Evolutionary conservation across 306 rosid genomes (phyloP), one percentile per base, ranked within the genome.

Genomic region (Datisca glomerata): DNA sequence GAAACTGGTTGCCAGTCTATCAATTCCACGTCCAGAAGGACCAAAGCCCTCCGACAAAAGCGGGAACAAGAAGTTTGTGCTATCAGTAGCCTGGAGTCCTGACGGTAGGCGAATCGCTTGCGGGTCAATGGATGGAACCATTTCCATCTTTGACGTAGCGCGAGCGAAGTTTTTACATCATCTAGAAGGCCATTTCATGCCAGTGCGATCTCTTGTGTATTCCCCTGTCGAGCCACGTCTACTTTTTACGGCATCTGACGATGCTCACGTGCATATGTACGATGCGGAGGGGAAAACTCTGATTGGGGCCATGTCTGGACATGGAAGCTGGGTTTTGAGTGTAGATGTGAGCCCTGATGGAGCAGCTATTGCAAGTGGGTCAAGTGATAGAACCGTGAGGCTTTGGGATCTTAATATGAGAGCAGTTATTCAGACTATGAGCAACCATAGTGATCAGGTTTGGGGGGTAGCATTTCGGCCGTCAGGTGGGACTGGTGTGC

Each of bases 381-480:
- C 95, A 7, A 89, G 98, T 17, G 98, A 89, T 49, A 63, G 80
- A 68, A 84, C 95, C 5, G 91, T 89, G 37, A 69, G 91, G 79
- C 79, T 89, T 1, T 89, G 95, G 98, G 98, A 84, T 65, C 70
- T 89, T 48, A 50, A 46, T 45, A 83, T 70, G 95, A 72, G 93
- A 58, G 83, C 78, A 0, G 75, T 94, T 21, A 93, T 89, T 37
- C 95, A 89, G 72, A 89, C 97, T 13, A 89, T 83, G 93, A 78
- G 81, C 68, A 89, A 80, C 71, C 97, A 89, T 39, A 45, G 71
- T 3, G 97, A 89, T 58, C 97, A 83, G 71, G 97, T 89, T 4
- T 89, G 97, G 97, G 91, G 75, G 18, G 95, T 89, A 63, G 69
- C 97, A 14, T 89, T 89, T 60, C 78, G 93, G 57, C 93, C 95